Conservation (phyloP, 805 yeast genomes). For the Yamadazyma scolyti region DNA sequence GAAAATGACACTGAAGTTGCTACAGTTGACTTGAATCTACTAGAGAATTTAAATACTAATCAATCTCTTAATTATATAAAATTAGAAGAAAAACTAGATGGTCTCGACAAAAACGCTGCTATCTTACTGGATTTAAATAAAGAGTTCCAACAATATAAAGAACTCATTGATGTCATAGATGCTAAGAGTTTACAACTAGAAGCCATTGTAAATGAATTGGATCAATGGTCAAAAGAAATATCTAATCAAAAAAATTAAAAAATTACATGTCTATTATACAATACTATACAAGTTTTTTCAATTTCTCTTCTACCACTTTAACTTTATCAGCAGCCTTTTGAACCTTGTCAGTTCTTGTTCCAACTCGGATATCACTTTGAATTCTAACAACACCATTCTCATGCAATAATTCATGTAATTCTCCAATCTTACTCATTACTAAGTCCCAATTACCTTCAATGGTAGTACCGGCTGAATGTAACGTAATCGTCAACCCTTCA, state of each 20-base stretch:
- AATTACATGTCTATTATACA: slow-evolving; percentile 5
- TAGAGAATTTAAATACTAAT: slow-evolving; percentile 56
- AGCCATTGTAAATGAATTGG: slow-evolving; percentile 51
- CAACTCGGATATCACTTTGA: slow-evolving; percentile 83
- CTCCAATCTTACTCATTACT: slow-evolving; percentile 75
- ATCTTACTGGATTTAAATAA: slow-evolving; percentile 20
- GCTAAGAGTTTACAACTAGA: slow-evolving; percentile 39
- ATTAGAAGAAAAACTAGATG: slow-evolving; percentile 36
- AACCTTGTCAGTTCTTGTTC: slow-evolving; percentile 73
- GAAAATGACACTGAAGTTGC: slow-evolving; percentile 41
- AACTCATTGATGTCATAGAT: slow-evolving; percentile 26
- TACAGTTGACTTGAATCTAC: slow-evolving; percentile 42
- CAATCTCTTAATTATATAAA: slow-evolving; percentile 51
- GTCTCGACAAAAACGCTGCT: slow-evolving; percentile 40
- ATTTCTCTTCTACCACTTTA: slow-evolving; percentile 56
- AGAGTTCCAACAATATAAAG: slow-evolving; percentile 22
- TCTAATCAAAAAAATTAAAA: neutral
- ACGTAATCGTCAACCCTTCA: slow-evolving; percentile 49
- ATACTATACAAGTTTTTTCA: slow-evolving; percentile 14
- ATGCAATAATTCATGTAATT: slow-evolving; percentile 71
- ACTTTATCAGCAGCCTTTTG: slow-evolving; percentile 75
- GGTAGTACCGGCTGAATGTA: slow-evolving; percentile 93
- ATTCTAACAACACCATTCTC: slow-evolving; percentile 67
- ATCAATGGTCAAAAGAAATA: slow-evolving; percentile 48
- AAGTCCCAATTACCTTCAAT: slow-evolving; percentile 92